These are phyloP conservation scores for Mariannaea sp. DNA, from an alignment of 2,329 filamentous ascomycete species.

Conservation along the genomic window DNA sequence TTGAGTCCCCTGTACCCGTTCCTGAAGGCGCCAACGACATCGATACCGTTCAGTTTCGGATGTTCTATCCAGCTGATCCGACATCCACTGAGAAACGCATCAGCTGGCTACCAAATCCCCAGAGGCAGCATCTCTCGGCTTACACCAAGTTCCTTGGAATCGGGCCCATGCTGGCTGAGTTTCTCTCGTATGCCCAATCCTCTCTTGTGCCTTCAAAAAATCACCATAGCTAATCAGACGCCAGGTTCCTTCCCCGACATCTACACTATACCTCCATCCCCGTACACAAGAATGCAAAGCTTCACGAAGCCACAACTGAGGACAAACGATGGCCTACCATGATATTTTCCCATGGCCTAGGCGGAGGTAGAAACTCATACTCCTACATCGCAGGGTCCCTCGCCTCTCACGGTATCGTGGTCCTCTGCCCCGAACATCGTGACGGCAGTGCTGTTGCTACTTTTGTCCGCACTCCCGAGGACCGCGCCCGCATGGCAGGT, in stretches of 20 bases:
- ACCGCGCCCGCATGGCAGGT: conserved; percentile 40
- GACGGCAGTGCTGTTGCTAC: conserved; percentile 81
- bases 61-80: conserved; percentile 76
- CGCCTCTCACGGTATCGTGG: conserved; percentile 79
- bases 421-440: conserved; percentile 81
- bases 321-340: conserved; percentile 74
- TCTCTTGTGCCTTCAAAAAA: neutral
- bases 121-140: conserved; percentile 72
- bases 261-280: conserved; percentile 76
- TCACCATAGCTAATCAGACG: neutral
- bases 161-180: conserved; percentile 58
- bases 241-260: conserved; percentile 69
- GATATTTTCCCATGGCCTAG: conserved; percentile 85
- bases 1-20: conserved; percentile 58
- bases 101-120: conserved; percentile 78
- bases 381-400: conserved; percentile 81
- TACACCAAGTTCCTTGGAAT: conserved; percentile 79
- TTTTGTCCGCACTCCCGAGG: conserved; percentile 66
- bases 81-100: conserved; percentile 62
- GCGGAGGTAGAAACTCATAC: conserved; percentile 81
- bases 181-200: conserved; percentile 61
- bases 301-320: conserved; percentile 56
- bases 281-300: conserved; percentile 70
- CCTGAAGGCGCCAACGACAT: conserved; percentile 62
- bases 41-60: conserved; percentile 76